Evolutionary conservation across 768 basidiomycete genomes (phyloP).

Genomic region (Omphalotus guepiniiformis): DNA sequence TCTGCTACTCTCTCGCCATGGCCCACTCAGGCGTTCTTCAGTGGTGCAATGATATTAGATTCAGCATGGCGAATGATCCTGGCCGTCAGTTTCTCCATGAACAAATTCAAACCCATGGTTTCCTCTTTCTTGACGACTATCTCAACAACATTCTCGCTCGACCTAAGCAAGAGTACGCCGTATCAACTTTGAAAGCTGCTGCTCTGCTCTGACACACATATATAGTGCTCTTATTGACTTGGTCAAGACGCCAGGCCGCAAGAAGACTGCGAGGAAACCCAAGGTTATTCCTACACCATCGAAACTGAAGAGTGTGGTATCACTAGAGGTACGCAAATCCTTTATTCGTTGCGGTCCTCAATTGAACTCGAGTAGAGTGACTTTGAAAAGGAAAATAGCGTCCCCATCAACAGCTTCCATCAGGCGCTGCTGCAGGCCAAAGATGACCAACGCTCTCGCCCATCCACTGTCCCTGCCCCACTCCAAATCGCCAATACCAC

Average conservation of each 20-base stretch:
- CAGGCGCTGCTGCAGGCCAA: slow-evolving; percentile 36
- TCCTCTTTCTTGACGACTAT: slow-evolving; percentile 77
- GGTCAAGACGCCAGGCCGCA: slow-evolving; percentile 80
- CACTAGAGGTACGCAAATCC: slow-evolving; percentile 39
- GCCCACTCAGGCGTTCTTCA: slow-evolving; percentile 50
- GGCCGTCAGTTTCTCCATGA: slow-evolving; percentile 67
- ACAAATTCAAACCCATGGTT: slow-evolving; percentile 71
- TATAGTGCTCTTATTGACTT: slow-evolving; percentile 70
- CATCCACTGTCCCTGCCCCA: neutral
- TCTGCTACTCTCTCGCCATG: slow-evolving; percentile 22
- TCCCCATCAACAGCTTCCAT: slow-evolving; percentile 45
- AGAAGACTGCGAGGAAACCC: slow-evolving; percentile 50
- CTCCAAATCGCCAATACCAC: neutral
- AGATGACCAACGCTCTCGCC: slow-evolving; percentile 9
- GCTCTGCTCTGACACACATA: neutral
- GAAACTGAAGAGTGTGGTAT: slow-evolving; percentile 40
- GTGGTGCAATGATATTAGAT: slow-evolving; percentile 67
- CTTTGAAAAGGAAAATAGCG: slow-evolving; percentile 33
- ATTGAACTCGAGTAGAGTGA: slow-evolving; percentile 26
- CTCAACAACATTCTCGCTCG: slow-evolving; percentile 67
- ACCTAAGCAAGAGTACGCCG: slow-evolving; percentile 58
- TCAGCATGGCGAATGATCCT: slow-evolving; percentile 68
- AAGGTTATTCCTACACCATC: slow-evolving; percentile 33
- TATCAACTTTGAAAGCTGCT: neutral
- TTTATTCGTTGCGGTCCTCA: neutral